phyloP scores from a whole-genome alignment of 1,139 yeast species.

The Debaryomyces singareniensis region DNA sequence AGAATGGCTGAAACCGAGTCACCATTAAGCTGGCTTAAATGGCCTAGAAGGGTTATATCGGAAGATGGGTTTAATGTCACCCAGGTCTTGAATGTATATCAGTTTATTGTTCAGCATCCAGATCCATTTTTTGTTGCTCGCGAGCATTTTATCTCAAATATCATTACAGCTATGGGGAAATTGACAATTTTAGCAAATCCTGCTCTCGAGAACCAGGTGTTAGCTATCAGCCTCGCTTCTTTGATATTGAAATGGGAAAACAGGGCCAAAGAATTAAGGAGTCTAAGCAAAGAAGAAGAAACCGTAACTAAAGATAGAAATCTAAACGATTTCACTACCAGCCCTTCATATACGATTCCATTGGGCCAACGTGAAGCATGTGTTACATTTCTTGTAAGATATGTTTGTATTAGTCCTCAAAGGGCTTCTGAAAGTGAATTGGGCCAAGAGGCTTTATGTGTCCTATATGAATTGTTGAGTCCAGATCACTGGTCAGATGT shows the following conservation, averaged over 20 bases:
- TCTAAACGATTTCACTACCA: slow-evolving; percentile 29
- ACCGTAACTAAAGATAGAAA: slow-evolving; percentile 4
- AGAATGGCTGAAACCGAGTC: slow-evolving; percentile 56
- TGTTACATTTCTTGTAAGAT: slow-evolving; percentile 83
- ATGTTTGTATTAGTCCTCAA: slow-evolving; percentile 81
- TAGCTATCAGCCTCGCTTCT: slow-evolving; percentile 88
- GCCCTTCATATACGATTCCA: slow-evolving; percentile 55
- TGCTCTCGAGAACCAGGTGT: slow-evolving; percentile 71
- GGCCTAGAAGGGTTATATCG: slow-evolving; percentile 89
- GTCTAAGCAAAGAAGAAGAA: slow-evolving; percentile 2
- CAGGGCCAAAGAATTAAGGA: slow-evolving; percentile 20
- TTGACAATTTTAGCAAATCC: slow-evolving; percentile 77
- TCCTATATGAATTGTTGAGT: slow-evolving; percentile 66
- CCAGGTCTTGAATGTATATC: slow-evolving; percentile 83
- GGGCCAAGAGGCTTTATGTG: slow-evolving; percentile 74
- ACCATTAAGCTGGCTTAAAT: slow-evolving; percentile 78
- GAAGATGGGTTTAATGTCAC: slow-evolving; percentile 84
- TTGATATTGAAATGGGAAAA: slow-evolving; percentile 82
- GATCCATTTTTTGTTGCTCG: slow-evolving; percentile 80
- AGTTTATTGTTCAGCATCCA: slow-evolving; percentile 81
- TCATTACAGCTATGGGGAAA: slow-evolving; percentile 93
- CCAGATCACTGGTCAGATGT: slow-evolving; percentile 83
- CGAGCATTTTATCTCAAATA: slow-evolving; percentile 82
- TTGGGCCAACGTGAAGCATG: slow-evolving; percentile 83
- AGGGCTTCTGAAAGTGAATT: slow-evolving; percentile 79